Evolutionary conservation across 345 rosid genomes (phyloP).

Genomic region (Aquilaria yunnanensis): DNA sequence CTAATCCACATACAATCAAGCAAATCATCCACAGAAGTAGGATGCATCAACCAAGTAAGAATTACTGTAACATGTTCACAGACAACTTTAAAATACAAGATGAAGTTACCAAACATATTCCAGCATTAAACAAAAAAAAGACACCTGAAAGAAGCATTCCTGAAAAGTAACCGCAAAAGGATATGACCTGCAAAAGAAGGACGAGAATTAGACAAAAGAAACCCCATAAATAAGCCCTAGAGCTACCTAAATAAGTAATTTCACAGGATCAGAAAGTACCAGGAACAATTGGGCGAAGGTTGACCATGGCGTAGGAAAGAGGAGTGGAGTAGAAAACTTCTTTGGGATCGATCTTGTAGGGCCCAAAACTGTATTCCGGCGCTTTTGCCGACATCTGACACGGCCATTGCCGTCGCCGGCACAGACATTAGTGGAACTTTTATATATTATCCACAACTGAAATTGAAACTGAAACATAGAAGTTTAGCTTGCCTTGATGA

Average conservation of each 20-base stretch:
- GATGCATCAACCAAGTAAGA: not conserved
- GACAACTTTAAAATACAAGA: not conserved
- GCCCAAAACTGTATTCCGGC: slow-evolving; percentile 46
- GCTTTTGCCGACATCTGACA: slow-evolving; percentile 28
- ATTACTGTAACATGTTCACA: not conserved
- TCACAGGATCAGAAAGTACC: slow-evolving; percentile 29
- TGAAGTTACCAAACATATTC: not conserved
- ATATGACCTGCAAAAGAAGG: slow-evolving; percentile 80
- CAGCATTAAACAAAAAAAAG: not conserved
- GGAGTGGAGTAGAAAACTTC: slow-evolving; percentile 73
- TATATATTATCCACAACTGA: not conserved
- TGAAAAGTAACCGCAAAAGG: slow-evolving; percentile 40
- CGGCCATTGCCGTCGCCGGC: not conserved
- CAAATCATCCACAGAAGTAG: not conserved
- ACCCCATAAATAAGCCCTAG: not conserved
- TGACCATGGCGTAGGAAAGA: slow-evolving; percentile 81
- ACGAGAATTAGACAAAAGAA: not conserved
- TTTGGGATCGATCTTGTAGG: slow-evolving; percentile 57
- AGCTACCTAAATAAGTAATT: not conserved
- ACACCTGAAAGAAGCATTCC: not conserved
- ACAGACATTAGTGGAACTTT: not conserved
- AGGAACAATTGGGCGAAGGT: slow-evolving; percentile 82
- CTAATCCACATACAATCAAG: not conserved
- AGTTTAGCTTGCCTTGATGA: slow-evolving; percentile 14
- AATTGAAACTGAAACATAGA: not conserved